These are phyloP conservation scores for Paramecium pentaurelia DNA, from an alignment of 73 alveolate species.

Conservation along the genomic window DNA sequence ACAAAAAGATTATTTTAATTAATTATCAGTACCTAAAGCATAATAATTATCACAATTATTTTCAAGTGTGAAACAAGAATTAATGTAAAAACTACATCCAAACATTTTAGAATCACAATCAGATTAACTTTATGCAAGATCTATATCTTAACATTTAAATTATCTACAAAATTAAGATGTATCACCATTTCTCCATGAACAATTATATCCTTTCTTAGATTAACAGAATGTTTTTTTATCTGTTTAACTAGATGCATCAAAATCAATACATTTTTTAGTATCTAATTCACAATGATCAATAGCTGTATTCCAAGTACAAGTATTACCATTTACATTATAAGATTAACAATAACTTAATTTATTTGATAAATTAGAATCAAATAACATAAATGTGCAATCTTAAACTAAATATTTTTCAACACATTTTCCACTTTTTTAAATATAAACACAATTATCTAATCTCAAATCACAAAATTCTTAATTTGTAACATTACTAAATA, in stretches of 20 bases:
- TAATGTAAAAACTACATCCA: background rate
- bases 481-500: background rate
- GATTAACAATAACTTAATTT: background rate
- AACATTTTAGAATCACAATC: background rate
- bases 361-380: background rate
- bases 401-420: background rate
- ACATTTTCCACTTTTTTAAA: background rate
- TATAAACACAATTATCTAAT: background rate
- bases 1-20: background rate
- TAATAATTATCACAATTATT: background rate
- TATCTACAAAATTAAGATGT: background rate
- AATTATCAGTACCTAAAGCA: background rate
- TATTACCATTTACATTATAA: background rate
- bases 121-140: background rate
- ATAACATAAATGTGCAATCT: background rate
- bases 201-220: background rate
- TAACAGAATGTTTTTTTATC: background rate
- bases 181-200: background rate
- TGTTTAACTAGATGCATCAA: background rate
- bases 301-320: background rate
- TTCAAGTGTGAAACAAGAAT: background rate
- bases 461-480: background rate
- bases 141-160: background rate
- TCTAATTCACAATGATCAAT: background rate
- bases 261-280: background rate